phyloP scores from a whole-genome alignment of 108 stramenopile species.

The Parmales sp. region DNA sequence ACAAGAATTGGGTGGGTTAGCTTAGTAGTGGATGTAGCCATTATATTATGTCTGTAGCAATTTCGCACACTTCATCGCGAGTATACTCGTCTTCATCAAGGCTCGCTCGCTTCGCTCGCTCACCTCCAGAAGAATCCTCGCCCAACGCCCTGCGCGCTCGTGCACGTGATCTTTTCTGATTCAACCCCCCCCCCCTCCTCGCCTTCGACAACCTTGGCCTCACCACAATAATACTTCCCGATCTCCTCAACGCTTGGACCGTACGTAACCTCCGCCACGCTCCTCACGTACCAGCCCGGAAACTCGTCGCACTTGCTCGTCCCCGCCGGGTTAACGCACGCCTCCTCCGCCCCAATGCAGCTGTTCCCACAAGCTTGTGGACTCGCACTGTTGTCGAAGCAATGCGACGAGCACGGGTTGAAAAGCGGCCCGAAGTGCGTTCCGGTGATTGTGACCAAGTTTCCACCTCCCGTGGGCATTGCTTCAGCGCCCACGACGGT shows the following conservation, averaged over 20 bases:
- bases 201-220: not conserved
- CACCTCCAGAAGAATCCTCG: not conserved
- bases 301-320: not conserved
- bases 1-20: no score
- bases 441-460: not conserved
- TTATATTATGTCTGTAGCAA: no score
- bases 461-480: not conserved
- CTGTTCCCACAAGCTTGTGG: not conserved
- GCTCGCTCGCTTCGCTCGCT: no score
- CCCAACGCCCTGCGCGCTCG: not conserved
- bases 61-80: no score
- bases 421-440: not conserved
- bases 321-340: not conserved
- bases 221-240: not conserved
- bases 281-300: not conserved
- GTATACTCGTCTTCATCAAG: no score
- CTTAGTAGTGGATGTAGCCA: no score
- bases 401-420: not conserved
- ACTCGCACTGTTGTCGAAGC: not conserved
- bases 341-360: not conserved
- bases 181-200: no score
- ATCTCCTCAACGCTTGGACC: not conserved
- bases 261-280: not conserved
- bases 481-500: not conserved
- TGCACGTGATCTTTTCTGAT: not conserved